Evolutionary conservation across 768 basidiomycete species (phyloP), one percentile per base, ranked within the genome.

Genomic region (Cystofilobasidium bisporidii): DNA sequence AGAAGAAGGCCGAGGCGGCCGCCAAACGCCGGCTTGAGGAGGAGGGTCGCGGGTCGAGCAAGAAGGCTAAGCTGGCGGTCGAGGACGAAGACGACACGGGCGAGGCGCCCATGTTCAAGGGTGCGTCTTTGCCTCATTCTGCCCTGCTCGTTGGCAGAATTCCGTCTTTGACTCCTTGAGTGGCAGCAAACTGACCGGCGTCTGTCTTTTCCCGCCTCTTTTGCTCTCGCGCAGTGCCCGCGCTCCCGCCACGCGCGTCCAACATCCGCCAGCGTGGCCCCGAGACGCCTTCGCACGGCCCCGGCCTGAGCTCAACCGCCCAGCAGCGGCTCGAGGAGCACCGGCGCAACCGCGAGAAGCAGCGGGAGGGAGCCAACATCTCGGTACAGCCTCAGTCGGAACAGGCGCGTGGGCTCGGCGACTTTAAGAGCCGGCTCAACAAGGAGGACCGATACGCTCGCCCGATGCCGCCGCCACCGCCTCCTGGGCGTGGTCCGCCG

Each of bases 231-330:
- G 14, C 67, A 96, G 93, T 97, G 24, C 93, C 93, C 0, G 82
- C 77, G 45, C 76, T 93, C 26, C 93, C 67, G 79, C 80, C 18
- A 79, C 79, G 36, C 81, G 83, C 56, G 47, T 76, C 79, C n/a
- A 84, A 86, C 73, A 74, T 81, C 2, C 83, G 94, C 8, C 85
- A 88, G 69, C 80, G 88, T 68, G 88, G 85, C 0, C 87, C 87
- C 72, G 94, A 96, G 71, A 98, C 94, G 0, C 94, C 94, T 0
- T 94, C 93, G 24, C 89, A 93, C 74, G 86, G 89, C 3, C 88
- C 89, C 43, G 94, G 94, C 20, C 79, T 99, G 24, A 88, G 90
- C 0, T 87, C 89, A 32, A 79, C 80, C 0, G 91, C 86, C 18
- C 80, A 86, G 24, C 80, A 82, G 71, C 79, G 83, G 67, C 77